Evolutionary conservation across 805 yeast species (phyloP).

Genomic region (Yarrowia hollandica): DNA sequence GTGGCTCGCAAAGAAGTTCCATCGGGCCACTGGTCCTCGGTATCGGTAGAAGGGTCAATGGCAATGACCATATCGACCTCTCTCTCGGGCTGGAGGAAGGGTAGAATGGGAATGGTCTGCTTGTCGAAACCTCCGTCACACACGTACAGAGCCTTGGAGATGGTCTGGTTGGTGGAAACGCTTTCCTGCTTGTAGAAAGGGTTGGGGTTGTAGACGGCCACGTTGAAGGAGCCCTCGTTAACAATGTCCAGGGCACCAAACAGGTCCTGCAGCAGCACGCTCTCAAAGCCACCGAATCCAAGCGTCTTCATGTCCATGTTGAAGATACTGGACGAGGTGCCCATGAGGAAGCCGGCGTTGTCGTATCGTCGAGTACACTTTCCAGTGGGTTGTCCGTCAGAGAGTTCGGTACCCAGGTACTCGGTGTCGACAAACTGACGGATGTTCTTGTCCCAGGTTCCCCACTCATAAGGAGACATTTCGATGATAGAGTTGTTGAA

Average conservation of each 20-base stretch:
- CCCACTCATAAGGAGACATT: slow-evolving; percentile 65
- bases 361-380: slow-evolving; percentile 70
- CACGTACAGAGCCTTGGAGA: slow-evolving; percentile 48
- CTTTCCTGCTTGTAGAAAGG: slow-evolving; percentile 57
- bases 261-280: slow-evolving; percentile 52
- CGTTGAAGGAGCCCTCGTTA: slow-evolving; percentile 48
- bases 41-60: slow-evolving; percentile 68
- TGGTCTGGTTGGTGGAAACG: slow-evolving; percentile 43
- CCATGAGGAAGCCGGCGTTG: slow-evolving; percentile 77
- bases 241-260: slow-evolving; percentile 50
- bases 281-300: slow-evolving; percentile 11
- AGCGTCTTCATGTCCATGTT: slow-evolving; percentile 46
- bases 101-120: slow-evolving; percentile 64
- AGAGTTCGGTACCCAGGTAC: slow-evolving; percentile 67
- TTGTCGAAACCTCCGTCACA: slow-evolving; percentile 74
- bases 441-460: slow-evolving; percentile 83
- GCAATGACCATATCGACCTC: slow-evolving; percentile 65
- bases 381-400: slow-evolving; percentile 56
- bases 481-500: slow-evolving; percentile 29
- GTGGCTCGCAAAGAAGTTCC: slow-evolving; percentile 62
- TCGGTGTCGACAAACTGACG: slow-evolving; percentile 63
- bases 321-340: slow-evolving; percentile 80
- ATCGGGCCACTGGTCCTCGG: slow-evolving; percentile 59
- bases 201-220: slow-evolving; percentile 69
- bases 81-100: slow-evolving; percentile 60